Evolutionary conservation across 2,329 filamentous ascomycete genomes (phyloP), one percentile per base, ranked within the genome.

Genomic region (Colletotrichum brevisporum): DNA sequence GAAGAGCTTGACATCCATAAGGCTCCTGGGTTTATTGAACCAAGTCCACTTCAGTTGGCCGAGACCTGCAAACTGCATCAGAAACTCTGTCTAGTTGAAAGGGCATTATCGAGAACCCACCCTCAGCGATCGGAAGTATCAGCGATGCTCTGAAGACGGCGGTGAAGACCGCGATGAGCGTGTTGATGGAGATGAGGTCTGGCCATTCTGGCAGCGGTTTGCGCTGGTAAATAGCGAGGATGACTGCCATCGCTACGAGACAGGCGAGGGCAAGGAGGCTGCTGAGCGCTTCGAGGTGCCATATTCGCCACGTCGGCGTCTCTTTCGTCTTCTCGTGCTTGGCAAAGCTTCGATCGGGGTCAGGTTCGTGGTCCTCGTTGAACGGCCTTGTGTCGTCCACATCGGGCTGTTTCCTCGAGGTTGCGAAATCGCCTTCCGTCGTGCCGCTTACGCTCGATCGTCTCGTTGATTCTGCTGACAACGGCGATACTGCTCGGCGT

Each of bases 11-110:
- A 48, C 26, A 47, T 58, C 55, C 0, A 5, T 39, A 3, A 58
- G 24, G 2, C 18, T 10, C n/a, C 41, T 8, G 1, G 55, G 55
- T 10, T 45, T 41, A 12, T 15, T 58, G 13, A 58, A 58, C 55
- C 41, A 58, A 16, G 18, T 27, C 55, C 55, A 58, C 55, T 58
- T 58, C 8, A 58, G 39, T n/a, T 58, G 55, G 13, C 55, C 41
- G 15, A 58, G 21, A 31, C 55, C 55, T 58, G 15, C 1, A n/a
- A 16, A 5, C 4, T 3, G 13, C 8, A 4, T 36, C 2, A 36
- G 31, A 2, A 10, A 10, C 9, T 31, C 6, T 4, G 9, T 10
- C 31, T 36, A 9, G 31, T 3, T 10, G 2, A 36, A n/a, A 4
- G 6, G n/a, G 5, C 50, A 36, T 16, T 2, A 8, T 36, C 0